phyloP scores from a whole-genome alignment of 2,329 filamentous ascomycete genomes.

The Ophioceras dolichostomum region DNA sequence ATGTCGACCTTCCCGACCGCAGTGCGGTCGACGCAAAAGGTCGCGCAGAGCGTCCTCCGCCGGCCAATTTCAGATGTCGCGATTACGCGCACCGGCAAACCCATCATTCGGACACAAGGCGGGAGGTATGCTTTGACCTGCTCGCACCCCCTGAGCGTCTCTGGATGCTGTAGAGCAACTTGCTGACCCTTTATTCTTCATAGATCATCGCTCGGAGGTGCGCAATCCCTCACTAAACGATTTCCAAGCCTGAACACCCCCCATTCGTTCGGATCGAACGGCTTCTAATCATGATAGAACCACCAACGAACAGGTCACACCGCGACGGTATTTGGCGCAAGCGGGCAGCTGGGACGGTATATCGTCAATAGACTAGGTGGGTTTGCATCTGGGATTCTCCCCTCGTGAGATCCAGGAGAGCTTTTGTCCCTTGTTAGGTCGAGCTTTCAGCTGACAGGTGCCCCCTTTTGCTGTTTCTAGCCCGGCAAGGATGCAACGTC shows the following conservation, averaged over 20 bases:
- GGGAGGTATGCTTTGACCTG: too few relatives aligned
- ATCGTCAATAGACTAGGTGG: constrained; percentile 87
- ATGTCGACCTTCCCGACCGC: constrained; percentile 47
- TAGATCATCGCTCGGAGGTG: constrained; percentile 82
- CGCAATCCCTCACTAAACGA: too few relatives aligned
- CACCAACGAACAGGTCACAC: constrained; percentile 90
- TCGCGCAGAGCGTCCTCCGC: constrained; percentile 32
- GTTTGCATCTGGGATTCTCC: too few relatives aligned
- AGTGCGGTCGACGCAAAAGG: constrained; percentile 38
- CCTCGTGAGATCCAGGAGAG: too few relatives aligned
- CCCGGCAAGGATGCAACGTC: constrained; percentile 86
- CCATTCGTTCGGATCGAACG: too few relatives aligned
- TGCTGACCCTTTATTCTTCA: too few relatives aligned
- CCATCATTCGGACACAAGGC: constrained; percentile 77
- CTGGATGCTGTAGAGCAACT: too few relatives aligned
- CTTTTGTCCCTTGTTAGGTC: too few relatives aligned
- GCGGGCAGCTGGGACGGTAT: constrained; percentile 89
- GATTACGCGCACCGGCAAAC: constrained; percentile 93
- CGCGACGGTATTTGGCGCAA: constrained; percentile 94
- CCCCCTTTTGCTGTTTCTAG: constrained; percentile 36
- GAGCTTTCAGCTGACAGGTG: too few relatives aligned
- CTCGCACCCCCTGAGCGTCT: too few relatives aligned
- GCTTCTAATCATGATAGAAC: too few relatives aligned
- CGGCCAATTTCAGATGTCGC: constrained; percentile 65
- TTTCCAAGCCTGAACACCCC: too few relatives aligned